phyloP scores from a whole-genome alignment of 345 rosid species.

The Excoecaria agallocha region DNA sequence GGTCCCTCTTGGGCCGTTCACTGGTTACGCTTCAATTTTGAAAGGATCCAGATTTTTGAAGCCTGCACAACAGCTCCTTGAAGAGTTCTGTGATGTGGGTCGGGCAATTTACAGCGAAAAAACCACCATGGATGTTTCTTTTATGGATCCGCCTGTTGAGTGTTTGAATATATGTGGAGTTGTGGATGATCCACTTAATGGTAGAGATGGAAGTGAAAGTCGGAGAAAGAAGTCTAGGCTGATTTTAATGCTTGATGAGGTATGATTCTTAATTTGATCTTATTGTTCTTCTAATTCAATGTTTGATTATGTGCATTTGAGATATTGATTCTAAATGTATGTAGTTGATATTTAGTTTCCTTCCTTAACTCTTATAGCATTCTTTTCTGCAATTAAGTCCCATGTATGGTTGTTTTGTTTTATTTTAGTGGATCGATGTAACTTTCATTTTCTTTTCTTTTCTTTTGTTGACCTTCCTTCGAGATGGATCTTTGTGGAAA shows the following conservation, averaged over 20 bases:
- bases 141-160: constrained; percentile 51
- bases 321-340: not conserved
- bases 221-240: constrained; percentile 71
- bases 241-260: constrained; percentile 88
- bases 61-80: constrained; percentile 82
- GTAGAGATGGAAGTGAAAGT: constrained; percentile 44
- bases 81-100: constrained; percentile 72
- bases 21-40: constrained; percentile 74
- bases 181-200: constrained; percentile 31
- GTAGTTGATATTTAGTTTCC: not conserved
- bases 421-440: not conserved
- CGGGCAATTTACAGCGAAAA: constrained; percentile 51
- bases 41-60: constrained; percentile 81
- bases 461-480: not conserved
- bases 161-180: constrained; percentile 36
- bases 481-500: constrained; percentile 2
- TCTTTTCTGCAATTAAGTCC: not conserved
- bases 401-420: not conserved
- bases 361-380: too few species aligned
- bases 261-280: constrained; percentile 17
- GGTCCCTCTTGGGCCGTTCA: constrained; percentile 69
- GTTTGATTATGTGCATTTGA: not conserved
- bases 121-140: constrained; percentile 40
- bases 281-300: not conserved
- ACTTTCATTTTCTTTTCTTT: not conserved